Base-by-base conservation (phyloP, 208 protist genomes). In the Leishmania arabica region DNA sequence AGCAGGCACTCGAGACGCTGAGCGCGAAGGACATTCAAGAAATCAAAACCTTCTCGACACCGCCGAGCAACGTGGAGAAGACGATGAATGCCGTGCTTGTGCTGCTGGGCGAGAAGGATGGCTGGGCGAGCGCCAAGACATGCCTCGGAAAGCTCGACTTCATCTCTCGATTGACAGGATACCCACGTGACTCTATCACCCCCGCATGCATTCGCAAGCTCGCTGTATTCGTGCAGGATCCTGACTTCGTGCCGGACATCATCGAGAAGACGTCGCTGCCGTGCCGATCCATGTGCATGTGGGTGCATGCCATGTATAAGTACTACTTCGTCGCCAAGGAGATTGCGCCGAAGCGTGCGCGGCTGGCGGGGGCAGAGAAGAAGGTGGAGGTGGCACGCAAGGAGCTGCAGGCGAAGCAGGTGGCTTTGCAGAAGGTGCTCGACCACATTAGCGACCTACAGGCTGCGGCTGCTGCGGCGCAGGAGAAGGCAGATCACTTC, bases 201-300 rank as follows among this genome's bases (percentile, higher is more conserved):
- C 85, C 87, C 31, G 80, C 80, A 7, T 81, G 95, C 40, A 95
- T 99, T 62, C 88, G 93, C 40, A 95, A 98, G 85, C 89, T 99
- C 70, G 77, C 92, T n/a, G 89, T 88, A 64, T 99, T 97, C 88
- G 85, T 98, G 72, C 92, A 97, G 62, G 95, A 99, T 82, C 91
- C 93, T 7, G 93, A 97, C 40, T 99, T 99, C 80, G 83, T 93
- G 65, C 97, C 97, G 3, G 95, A 98, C 58, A 91, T 92, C 73
- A 96, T 99, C 45, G 92, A 92, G 71, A 98, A 98, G 83, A 96
- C 93, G 53, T 99, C 97, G 31, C 84, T 92, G 83, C 97, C 98
- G 37, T 97, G 96, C 75, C 94, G 92, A 47, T 98, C 95, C 58
- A 94, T 99, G 78, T 99, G 97, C 86, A 96, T 98, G 95, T 99